Evolutionary conservation across 768 basidiomycete genomes (phyloP).

Genomic region (Pleurotus cornucopiae): DNA sequence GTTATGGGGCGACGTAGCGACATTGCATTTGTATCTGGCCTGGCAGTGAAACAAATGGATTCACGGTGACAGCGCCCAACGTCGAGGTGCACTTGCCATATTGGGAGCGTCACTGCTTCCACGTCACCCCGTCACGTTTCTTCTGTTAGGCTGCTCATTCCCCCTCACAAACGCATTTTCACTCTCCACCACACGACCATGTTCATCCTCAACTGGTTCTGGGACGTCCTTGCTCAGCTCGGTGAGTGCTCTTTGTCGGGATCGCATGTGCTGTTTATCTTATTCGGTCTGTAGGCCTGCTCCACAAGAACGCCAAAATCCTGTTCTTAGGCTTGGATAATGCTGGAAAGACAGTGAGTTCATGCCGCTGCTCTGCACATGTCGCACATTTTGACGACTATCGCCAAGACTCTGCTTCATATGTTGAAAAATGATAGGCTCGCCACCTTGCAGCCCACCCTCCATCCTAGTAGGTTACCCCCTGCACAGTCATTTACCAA

Average conservation of each 20-base stretch:
- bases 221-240: conserved; percentile 90
- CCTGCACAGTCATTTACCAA: conserved; percentile 6
- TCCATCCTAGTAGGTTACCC: conserved; percentile 81
- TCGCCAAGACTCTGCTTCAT: conserved; percentile 81
- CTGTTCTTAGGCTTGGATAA: conserved; percentile 98
- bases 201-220: conserved; percentile 94
- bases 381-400: neutral
- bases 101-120: conserved; percentile 4
- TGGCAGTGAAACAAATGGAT: no score
- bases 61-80: neutral
- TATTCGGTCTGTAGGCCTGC: conserved; percentile 50
- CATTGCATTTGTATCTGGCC: no score
- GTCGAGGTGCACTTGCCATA: neutral
- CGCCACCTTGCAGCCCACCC: conserved; percentile 95
- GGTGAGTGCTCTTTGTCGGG: conserved; percentile 46
- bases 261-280: neutral
- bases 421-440: conserved; percentile 99
- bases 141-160: neutral
- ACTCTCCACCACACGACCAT: conserved; percentile 33
- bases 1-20: no score
- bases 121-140: conserved; percentile 8
- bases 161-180: neutral
- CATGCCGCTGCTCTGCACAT: neutral
- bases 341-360: conserved; percentile 93
- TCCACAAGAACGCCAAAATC: conserved; percentile 99